phyloP scores from a whole-genome alignment of 257 asterid species.

The Capsicum rhomboideum region DNA sequence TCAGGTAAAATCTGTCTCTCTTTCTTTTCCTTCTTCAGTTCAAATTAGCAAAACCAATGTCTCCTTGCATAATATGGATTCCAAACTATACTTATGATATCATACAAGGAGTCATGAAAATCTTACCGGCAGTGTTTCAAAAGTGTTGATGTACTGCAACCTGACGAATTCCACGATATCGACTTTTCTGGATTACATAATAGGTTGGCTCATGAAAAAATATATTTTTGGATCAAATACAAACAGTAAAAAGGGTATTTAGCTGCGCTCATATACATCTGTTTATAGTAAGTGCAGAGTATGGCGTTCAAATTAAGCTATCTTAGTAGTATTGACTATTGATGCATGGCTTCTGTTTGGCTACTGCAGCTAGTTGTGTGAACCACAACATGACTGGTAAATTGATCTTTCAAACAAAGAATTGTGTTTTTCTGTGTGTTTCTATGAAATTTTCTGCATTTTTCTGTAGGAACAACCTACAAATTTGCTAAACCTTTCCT shows the following conservation, averaged over 20 bases:
- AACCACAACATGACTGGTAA: not conserved
- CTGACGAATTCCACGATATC: not conserved
- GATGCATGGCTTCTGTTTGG: not conserved
- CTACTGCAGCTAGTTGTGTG: not conserved
- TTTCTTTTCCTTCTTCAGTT: not conserved
- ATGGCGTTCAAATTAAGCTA: not conserved
- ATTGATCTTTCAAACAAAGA: not conserved
- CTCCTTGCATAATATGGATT: not conserved
- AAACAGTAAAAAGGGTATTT: not conserved
- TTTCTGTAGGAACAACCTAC: not conserved
- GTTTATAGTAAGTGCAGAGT: not conserved
- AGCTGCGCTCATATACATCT: not conserved
- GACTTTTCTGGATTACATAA: not conserved
- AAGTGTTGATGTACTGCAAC: not conserved
- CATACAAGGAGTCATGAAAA: not conserved
- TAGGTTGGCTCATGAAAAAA: not conserved
- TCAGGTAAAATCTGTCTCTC: slow-evolving; percentile 47
- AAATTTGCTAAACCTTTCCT: not conserved
- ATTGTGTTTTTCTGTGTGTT: not conserved
- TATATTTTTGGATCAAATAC: not conserved
- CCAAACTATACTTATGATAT: not conserved
- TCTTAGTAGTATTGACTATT: not conserved
- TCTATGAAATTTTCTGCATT: not conserved
- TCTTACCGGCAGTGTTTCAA: not conserved
- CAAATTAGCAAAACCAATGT: not conserved